Percentiles rank a stretch among this genome's conserved stretches.
Conservation (phyloP, 1,284 basidiomycete genomes). For the Chalciporus sp. region DNA sequence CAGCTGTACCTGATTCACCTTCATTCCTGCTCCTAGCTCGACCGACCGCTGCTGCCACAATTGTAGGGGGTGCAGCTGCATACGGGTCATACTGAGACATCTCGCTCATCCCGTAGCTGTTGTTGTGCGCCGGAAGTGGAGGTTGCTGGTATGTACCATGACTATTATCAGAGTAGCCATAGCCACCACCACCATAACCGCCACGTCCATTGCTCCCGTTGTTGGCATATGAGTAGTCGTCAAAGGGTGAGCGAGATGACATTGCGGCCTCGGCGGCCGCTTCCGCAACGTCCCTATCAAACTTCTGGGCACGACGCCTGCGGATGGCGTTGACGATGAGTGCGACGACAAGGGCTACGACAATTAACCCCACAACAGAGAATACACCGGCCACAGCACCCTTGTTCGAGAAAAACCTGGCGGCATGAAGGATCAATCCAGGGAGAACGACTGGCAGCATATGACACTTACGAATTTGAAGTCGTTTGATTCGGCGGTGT, state of each 20-base stretch:
- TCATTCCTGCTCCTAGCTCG: constrained; percentile 36
- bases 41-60: constrained; percentile 36
- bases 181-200: constrained; percentile 29
- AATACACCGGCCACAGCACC: constrained; percentile 73
- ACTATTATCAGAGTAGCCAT: constrained; percentile 58
- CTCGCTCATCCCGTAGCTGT: constrained; percentile 55
- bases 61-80: constrained; percentile 43
- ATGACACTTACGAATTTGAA: constrained; percentile 29
- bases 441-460: neutral
- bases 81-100: constrained; percentile 44
- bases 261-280: constrained; percentile 59
- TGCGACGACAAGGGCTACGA: constrained; percentile 50
- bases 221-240: constrained; percentile 36
- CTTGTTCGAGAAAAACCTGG: constrained; percentile 70
- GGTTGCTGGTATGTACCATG: constrained; percentile 65
- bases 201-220: constrained; percentile 26
- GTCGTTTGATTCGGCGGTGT: neutral
- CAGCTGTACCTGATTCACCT: constrained; percentile 35
- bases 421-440: constrained; percentile 12
- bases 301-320: constrained; percentile 60
- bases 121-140: constrained; percentile 42
- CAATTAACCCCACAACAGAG: constrained; percentile 65
- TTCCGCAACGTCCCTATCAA: constrained; percentile 70
- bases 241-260: constrained; percentile 52
- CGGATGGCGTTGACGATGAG: constrained; percentile 56